Percentiles rank a stretch among this genome's conserved stretches.
These are phyloP conservation scores for Teunomyces tritomae DNA, from an alignment of 805 yeast species.

Conservation along the genomic window DNA sequence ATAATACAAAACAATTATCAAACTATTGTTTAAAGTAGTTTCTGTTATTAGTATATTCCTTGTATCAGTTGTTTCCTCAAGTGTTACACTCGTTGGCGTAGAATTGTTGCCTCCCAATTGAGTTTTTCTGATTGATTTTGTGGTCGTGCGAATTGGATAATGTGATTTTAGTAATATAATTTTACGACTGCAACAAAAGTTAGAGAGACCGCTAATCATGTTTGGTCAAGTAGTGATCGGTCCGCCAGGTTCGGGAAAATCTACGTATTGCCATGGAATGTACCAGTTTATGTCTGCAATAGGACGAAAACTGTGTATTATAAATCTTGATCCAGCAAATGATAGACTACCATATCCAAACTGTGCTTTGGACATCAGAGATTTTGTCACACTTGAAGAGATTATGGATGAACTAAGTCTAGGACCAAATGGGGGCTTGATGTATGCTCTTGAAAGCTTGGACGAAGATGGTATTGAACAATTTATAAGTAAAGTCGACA, in stretches of 20 bases:
- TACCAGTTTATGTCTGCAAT: constrained; percentile 89
- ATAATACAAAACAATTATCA: neutral
- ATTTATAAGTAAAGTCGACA: constrained; percentile 54
- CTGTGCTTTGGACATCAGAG: constrained; percentile 75
- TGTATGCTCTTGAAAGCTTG: constrained; percentile 72
- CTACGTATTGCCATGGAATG: constrained; percentile 92
- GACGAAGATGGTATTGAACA: constrained; percentile 44
- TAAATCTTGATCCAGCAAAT: constrained; percentile 93
- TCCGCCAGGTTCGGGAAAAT: constrained; percentile 97
- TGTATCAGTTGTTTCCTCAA: neutral
- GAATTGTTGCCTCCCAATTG: neutral
- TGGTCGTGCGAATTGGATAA: constrained; percentile 2
- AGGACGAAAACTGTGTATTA: constrained; percentile 81
- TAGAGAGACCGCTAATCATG: constrained; percentile 21
- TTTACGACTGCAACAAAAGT: neutral
- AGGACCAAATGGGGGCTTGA: constrained; percentile 90
- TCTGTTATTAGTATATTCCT: neutral
- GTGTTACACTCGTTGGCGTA: neutral
- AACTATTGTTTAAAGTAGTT: neutral
- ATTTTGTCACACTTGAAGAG: constrained; percentile 71
- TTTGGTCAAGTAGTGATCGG: constrained; percentile 95
- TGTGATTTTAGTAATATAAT: neutral
- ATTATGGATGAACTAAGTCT: constrained; percentile 67
- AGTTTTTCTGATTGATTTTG: neutral
- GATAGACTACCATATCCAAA: constrained; percentile 63